Evolutionary conservation across 208 protist species (phyloP), one percentile per base, ranked within the genome.

Genomic region (Trypanosoma vivax): DNA sequence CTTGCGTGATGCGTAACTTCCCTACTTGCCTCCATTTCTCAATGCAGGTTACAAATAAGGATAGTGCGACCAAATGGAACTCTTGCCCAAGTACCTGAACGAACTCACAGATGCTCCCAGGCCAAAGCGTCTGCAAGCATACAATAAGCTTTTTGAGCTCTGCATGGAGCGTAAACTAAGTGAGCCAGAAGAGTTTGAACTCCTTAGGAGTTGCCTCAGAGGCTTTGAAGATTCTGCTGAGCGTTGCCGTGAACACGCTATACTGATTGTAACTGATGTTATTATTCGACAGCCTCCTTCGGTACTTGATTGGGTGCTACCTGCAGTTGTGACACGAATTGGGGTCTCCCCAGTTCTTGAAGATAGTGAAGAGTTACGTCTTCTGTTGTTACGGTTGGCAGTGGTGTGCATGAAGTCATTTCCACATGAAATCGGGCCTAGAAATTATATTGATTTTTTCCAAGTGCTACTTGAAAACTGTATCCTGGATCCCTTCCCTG

Each of bases 371-470:
- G 81, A 91, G 28, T 64, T 95, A 24, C 67, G 88, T 5, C 60
- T 95, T 19, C 72, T 76, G 11, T 66, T 92, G 5, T 68, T 95
- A 23, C 50, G 59, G 14, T 59, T 95, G 19, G 69, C 76, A 6
- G 40, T 60, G 0, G 50, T 63, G 14, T 95, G 88, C 72, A 80
- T 95, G 66, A 64, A 77, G n/a, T 59, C 35, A 19, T 95, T 91
- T 57, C 88, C 88, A 2, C 80, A 92, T 58, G 88, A 92, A 27
- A 92, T 95, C 35, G 83, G 76, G 25, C 75, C 80, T 16, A 70
- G 84, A 14, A 86, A 86, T 50, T 95, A 83, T 62, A 89, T 92
- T 53, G 83, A 92, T 67, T 95, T 88, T 50, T 92, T 89, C 42
- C 70, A 84, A 39, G 83, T 90, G 9, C 77, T 95, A 2, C 60